Conservation (phyloP, 2,329 filamentous ascomycete genomes). For the Alternaria brassicae region DNA sequence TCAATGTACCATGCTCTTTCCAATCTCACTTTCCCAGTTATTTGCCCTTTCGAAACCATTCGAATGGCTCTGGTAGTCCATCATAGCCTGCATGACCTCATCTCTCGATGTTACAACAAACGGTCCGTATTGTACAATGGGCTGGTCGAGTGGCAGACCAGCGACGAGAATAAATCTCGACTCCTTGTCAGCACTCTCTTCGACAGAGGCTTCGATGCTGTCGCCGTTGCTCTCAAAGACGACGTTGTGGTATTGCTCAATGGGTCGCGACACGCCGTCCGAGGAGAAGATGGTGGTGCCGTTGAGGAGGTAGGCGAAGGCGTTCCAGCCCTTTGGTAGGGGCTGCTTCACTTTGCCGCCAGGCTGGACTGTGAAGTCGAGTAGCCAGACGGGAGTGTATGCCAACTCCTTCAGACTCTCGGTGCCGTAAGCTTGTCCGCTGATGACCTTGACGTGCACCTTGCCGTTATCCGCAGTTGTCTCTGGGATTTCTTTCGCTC, state of each 20-base stretch:
- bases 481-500: slow-evolving; percentile 77
- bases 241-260: slow-evolving; percentile 82
- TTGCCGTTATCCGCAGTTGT: slow-evolving; percentile 74
- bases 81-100: slow-evolving; percentile 50
- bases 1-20: slow-evolving; percentile 45
- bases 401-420: slow-evolving; percentile 89
- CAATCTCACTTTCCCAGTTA: slow-evolving; percentile 79
- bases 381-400: slow-evolving; percentile 96
- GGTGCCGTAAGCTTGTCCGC: slow-evolving; percentile 80
- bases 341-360: slow-evolving; percentile 79
- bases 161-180: slow-evolving; percentile 74
- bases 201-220: slow-evolving; percentile 73
- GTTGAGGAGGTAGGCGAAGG: slow-evolving; percentile 85
- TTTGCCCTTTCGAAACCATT: slow-evolving; percentile 67
- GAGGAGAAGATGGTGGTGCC: slow-evolving; percentile 69
- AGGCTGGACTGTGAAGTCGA: slow-evolving; percentile 81
- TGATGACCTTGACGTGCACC: slow-evolving; percentile 88
- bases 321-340: slow-evolving; percentile 83
- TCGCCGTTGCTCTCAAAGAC: slow-evolving; percentile 86
- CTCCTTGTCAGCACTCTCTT: slow-evolving; percentile 65
- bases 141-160: slow-evolving; percentile 64
- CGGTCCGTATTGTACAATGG: slow-evolving; percentile 51
- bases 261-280: slow-evolving; percentile 46
- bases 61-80: slow-evolving; percentile 45
- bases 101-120: slow-evolving; percentile 49